Evolutionary conservation across 2,329 filamentous ascomycete species (phyloP), one percentile per base, ranked within the genome.

Genomic region (Diaporthe sp.): DNA sequence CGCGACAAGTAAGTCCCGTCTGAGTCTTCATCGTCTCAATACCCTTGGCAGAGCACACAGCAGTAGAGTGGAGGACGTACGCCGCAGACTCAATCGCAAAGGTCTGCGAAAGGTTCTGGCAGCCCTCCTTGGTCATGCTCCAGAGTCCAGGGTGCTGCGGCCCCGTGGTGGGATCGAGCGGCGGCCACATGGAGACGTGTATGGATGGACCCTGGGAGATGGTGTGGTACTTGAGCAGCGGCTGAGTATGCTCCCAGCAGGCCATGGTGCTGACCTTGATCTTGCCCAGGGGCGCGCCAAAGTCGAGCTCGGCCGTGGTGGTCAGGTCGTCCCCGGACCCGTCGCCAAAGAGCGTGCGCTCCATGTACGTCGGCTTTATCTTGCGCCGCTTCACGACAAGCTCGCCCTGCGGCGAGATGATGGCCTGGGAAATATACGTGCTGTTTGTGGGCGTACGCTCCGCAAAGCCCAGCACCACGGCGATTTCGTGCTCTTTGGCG

Each of bases 321-420:
- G 80, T 78, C 5, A 89, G 78, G 20, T 82, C 83, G 4, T 82
- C 79, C 0, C 82, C 85, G 0, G 81, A 80, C 0, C 85, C 85
- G 51, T 90, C 88, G 1, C 87, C 88, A 42, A 86, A 90, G n/a
- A 89, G 76, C 1, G 86, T 87, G 1, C 87, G 83, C 79, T 90
- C 88, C 82, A 90, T 86, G 73, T 89, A 87, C 0, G 87, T 90
- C 0, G 87, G 85, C 79, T 90, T 90, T 77, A 90, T 82, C 80
- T 90, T 90, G 25, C 86, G 83, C 4, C 87, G 84, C 58, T 85
- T 81, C 4, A 83, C 77, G 10, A 82, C 71, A 10, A 88, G 65
- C 25, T 85, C 81, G 0, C 87, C 87, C 34, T 84, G 79, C 0
- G 82, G 79, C 0, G 81, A 83, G 74, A 89, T 86, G 15, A 88